phyloP scores from a whole-genome alignment of 345 rosid genomes.

The Arabis alpina region DNA sequence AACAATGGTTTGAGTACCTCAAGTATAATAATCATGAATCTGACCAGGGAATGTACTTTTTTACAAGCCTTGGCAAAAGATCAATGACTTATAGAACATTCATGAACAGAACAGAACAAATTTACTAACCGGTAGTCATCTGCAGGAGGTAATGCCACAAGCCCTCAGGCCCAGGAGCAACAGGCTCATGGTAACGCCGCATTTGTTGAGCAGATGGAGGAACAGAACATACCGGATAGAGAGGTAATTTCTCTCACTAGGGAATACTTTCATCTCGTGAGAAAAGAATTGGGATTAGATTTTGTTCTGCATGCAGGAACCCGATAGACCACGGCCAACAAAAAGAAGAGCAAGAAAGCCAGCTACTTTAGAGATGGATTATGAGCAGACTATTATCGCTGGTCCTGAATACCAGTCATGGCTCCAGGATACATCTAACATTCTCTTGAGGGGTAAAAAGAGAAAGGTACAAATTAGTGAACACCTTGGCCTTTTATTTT shows the following conservation, averaged over 20 bases:
- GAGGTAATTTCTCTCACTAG: slow-evolving; percentile 50
- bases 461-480: slow-evolving; percentile 56
- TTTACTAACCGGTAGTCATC: slow-evolving; percentile 36
- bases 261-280: slow-evolving; percentile 9
- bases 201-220: slow-evolving; percentile 36
- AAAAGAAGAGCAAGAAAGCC: slow-evolving; percentile 57
- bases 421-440: slow-evolving; percentile 70
- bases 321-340: slow-evolving; percentile 43
- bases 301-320: slow-evolving; percentile 54
- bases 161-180: slow-evolving; percentile 40
- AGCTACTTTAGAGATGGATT: slow-evolving; percentile 57
- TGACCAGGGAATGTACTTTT: slow-evolving; percentile 21
- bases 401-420: slow-evolving; percentile 71
- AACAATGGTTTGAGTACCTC: slow-evolving; percentile 24
- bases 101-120: slow-evolving; percentile 18
- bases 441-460: slow-evolving; percentile 58
- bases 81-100: background rate
- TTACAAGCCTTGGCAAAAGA: slow-evolving; percentile 23
- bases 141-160: slow-evolving; percentile 54
- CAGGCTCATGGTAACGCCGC: slow-evolving; percentile 26
- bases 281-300: slow-evolving; percentile 6
- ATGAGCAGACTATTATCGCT: slow-evolving; percentile 70
- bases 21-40: slow-evolving; percentile 19
- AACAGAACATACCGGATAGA: slow-evolving; percentile 46
- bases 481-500: background rate